phyloP scores from a whole-genome alignment of 805 yeast genomes.

The Lipomyces lipofer region DNA sequence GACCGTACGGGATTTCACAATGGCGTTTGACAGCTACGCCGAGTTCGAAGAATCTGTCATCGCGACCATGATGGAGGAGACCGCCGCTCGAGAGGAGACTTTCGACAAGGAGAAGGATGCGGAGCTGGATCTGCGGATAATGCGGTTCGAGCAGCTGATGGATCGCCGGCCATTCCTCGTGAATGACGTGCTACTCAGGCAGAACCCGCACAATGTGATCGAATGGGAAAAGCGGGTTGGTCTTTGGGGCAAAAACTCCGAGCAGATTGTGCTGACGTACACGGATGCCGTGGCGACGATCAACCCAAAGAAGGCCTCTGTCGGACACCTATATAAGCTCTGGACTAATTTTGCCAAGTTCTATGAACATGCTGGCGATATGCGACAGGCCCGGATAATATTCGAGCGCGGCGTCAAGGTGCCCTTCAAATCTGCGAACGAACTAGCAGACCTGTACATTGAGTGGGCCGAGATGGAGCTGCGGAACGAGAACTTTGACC shows the following conservation, averaged over 20 bases:
- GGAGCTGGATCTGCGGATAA: slow-evolving; percentile 49
- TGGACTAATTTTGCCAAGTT: slow-evolving; percentile 72
- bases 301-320: slow-evolving; percentile 55
- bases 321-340: slow-evolving; percentile 49
- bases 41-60: slow-evolving; percentile 59
- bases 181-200: slow-evolving; percentile 67
- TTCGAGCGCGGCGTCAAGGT: slow-evolving; percentile 67
- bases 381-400: slow-evolving; percentile 60
- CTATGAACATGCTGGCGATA: slow-evolving; percentile 58
- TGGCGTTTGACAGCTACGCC: slow-evolving; percentile 61
- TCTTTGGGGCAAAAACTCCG: slow-evolving; percentile 45
- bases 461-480: slow-evolving; percentile 74
- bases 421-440: slow-evolving; percentile 62
- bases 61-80: slow-evolving; percentile 38
- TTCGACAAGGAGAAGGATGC: slow-evolving; percentile 31
- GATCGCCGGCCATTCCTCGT: slow-evolving; percentile 57
- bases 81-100: slow-evolving; percentile 27
- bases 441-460: slow-evolving; percentile 68
- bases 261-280: slow-evolving; percentile 56
- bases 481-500: slow-evolving; percentile 49
- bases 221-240: slow-evolving; percentile 69
- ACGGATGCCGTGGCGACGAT: slow-evolving; percentile 66
- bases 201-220: slow-evolving; percentile 59
- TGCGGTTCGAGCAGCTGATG: slow-evolving; percentile 55
- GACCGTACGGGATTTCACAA: slow-evolving; percentile 62